Evolutionary conservation across 2,329 filamentous ascomycete species (phyloP).

Genomic region (Clathrospora elynae): DNA sequence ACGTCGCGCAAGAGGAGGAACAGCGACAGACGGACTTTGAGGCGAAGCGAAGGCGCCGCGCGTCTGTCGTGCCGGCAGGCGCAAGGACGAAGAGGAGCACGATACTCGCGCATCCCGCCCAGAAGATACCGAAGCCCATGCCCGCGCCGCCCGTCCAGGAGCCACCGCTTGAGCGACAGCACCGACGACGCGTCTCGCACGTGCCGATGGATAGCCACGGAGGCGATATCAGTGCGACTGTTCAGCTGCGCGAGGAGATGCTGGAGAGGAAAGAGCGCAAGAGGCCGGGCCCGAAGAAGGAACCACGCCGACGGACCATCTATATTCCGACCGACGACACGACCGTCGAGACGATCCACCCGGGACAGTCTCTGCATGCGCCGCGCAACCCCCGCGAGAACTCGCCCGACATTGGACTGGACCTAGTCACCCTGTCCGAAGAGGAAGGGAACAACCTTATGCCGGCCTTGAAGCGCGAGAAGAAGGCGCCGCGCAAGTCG

Average conservation of each 20-base stretch:
- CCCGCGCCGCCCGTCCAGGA: slow-evolving; percentile 30
- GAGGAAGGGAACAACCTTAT: slow-evolving; percentile 43
- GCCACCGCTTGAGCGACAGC: slow-evolving; percentile 28
- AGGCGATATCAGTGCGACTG: slow-evolving; percentile 35
- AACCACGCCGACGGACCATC: slow-evolving; percentile 55
- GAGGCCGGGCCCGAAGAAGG: slow-evolving; percentile 45
- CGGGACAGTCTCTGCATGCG: slow-evolving; percentile 48
- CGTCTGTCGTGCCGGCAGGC: slow-evolving; percentile 32
- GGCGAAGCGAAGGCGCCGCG: slow-evolving; percentile 34
- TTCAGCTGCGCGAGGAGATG: slow-evolving; percentile 37
- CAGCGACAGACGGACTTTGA: slow-evolving; percentile 30
- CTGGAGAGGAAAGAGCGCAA: slow-evolving; percentile 40
- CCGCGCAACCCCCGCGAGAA: slow-evolving; percentile 34
- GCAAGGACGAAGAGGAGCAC: slow-evolving; percentile 34
- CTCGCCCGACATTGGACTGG: slow-evolving; percentile 47
- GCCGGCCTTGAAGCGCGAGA: slow-evolving; percentile 40
- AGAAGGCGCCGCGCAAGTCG: slow-evolving; percentile 47
- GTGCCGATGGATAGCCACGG: slow-evolving; percentile 34
- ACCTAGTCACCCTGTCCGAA: slow-evolving; percentile 48
- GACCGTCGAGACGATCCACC: slow-evolving; percentile 58
- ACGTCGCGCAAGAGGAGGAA: slow-evolving; percentile 45
- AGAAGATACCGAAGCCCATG: slow-evolving; percentile 38
- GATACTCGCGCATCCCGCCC: slow-evolving; percentile 45
- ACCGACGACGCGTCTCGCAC: slow-evolving; percentile 46
- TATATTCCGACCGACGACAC: slow-evolving; percentile 59